Conservation (phyloP, 2,329 filamentous ascomycete genomes). For the Dactylellina haptotyla region DNA sequence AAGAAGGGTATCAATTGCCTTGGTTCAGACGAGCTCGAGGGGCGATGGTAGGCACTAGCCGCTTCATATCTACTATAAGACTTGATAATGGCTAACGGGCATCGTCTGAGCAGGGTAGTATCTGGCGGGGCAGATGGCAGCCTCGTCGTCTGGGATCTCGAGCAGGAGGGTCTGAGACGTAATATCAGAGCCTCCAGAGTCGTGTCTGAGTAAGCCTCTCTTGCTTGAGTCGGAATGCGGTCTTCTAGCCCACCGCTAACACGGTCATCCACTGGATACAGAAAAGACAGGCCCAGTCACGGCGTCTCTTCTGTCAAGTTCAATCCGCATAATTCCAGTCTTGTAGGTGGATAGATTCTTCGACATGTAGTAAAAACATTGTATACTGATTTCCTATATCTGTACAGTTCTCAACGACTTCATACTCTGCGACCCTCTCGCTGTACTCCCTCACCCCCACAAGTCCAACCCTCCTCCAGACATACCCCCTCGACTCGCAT, state of each 20-base stretch:
- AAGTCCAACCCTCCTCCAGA: conserved; percentile 8
- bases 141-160: conserved; percentile 45
- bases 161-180: conserved; percentile 5
- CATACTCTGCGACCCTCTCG: conserved; percentile 41
- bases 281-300: conserved; percentile 28
- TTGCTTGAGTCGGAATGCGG: no score
- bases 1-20: conserved; percentile 42
- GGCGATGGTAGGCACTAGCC: conserved; percentile 43
- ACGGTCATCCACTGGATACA: background rate
- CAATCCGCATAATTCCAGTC: conserved; percentile 39
- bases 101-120: conserved; percentile 15
- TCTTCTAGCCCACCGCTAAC: background rate
- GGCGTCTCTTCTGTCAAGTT: conserved; percentile 45
- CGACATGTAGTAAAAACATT: background rate
- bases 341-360: conserved; percentile 22
- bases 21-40: conserved; percentile 29
- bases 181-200: conserved; percentile 6
- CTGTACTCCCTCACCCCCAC: conserved; percentile 32
- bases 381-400: background rate
- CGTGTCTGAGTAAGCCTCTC: conserved; percentile 27
- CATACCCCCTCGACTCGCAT: conserved; percentile 42
- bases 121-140: conserved; percentile 51
- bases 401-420: conserved; percentile 46
- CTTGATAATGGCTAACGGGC: background rate
- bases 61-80: background rate